Evolutionary conservation across 305 asterid genomes (phyloP), one percentile per base, ranked within the genome.

Genomic region (Andrographis paniculata): DNA sequence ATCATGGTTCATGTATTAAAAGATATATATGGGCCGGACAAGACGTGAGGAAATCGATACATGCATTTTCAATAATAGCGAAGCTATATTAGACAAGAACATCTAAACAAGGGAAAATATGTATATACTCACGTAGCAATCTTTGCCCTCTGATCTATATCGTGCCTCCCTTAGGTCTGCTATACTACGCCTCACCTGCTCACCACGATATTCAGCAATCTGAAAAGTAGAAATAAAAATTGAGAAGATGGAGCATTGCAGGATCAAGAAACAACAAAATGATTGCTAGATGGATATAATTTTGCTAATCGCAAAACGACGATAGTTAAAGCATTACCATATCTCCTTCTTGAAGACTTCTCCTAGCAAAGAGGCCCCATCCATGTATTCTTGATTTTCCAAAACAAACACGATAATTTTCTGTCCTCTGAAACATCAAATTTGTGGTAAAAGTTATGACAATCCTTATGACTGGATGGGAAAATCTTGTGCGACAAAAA

Each of bases 331-430:
- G 18, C 41, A 47, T 42, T 74, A 92, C 99, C 95, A 87, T 87
- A 55, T 87, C 86, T 53, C 97, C 95, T 73, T 81, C 95, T 67
- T 72, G 97, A 52, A 92, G 79, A 60, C 56, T 87, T 53, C 79
- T 62, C 58, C 87, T 71, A 45, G 95, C 97, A 77, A 87, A 92
- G 65, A 92, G 94, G 58, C 99, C 99, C 95, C 97, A 92, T 53
- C 97, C 99, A 71, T 92, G 99, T 55, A 92, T 78, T 68, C 88
- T 76, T 45, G 95, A 92, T 79, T 82, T 92, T 50, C 99, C 99
- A 54, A 92, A 92, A 66, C 94, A 84, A 60, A 82, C 78, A 49
- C 76, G 73, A 50, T 47, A 63, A 5, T 71, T 84, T 74, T 92
- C 97, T 20, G 77, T 77, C 66, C 35, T 74, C 99, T 92, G 82